Percentiles rank a stretch among this genome's conserved stretches.
These are phyloP conservation scores for Leccinum uliginosum DNA, from an alignment of 768 basidiomycete genomes.

Conservation along the genomic window DNA sequence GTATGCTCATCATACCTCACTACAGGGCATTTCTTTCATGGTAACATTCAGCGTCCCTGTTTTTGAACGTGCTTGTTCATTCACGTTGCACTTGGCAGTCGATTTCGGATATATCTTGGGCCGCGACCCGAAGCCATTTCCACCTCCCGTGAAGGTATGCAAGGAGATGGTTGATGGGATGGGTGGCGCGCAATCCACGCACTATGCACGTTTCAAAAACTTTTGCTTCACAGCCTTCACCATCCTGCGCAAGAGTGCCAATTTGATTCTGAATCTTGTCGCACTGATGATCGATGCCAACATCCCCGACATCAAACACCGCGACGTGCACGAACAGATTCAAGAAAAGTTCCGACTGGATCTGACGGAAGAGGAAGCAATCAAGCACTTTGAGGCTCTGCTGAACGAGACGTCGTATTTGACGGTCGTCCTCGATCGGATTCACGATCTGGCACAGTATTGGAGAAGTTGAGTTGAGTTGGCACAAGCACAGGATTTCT, in stretches of 20 bases:
- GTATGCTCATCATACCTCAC: slow-evolving; percentile 1
- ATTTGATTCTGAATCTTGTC: slow-evolving; percentile 93
- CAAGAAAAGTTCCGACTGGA: slow-evolving; percentile 96
- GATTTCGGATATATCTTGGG: slow-evolving; percentile 99
- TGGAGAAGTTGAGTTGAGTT: slow-evolving; percentile 73
- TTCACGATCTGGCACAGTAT: slow-evolving; percentile 89
- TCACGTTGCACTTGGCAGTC: slow-evolving; percentile 43
- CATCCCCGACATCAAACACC: slow-evolving; percentile 94
- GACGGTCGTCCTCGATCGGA: slow-evolving; percentile 87
- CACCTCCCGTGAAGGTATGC: slow-evolving; percentile 97
- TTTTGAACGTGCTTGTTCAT: slow-evolving; percentile 6
- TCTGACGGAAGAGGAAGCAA: slow-evolving; percentile 93
- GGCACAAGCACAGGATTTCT: not conserved
- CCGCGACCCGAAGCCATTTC: slow-evolving; percentile 95
- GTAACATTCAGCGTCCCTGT: slow-evolving; percentile 36
- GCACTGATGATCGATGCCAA: slow-evolving; percentile 97
- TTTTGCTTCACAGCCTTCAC: slow-evolving; percentile 98
- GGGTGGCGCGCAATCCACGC: slow-evolving; percentile 95
- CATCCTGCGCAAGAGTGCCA: slow-evolving; percentile 93
- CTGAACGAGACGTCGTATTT: slow-evolving; percentile 95
- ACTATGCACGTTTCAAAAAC: slow-evolving; percentile 93
- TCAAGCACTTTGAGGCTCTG: slow-evolving; percentile 92
- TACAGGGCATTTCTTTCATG: slow-evolving; percentile 92
- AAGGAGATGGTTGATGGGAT: slow-evolving; percentile 99
- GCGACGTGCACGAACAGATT: slow-evolving; percentile 82